phyloP scores from a whole-genome alignment of 495 filamentous ascomycete species.

The Penicillium goetzii region DNA sequence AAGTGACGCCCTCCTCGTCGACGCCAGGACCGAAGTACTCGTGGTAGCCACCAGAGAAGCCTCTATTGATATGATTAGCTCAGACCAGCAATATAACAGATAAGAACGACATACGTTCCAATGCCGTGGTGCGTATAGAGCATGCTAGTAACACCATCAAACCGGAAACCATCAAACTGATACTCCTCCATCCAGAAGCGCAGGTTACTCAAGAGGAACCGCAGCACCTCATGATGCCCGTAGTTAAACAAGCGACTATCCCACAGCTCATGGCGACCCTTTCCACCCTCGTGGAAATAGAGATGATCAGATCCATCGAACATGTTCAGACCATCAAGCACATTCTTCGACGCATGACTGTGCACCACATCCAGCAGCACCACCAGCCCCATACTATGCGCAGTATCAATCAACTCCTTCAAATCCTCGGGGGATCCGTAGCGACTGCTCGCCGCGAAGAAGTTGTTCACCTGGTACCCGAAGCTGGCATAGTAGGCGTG shows the following conservation, averaged over 20 bases:
- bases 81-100: background rate
- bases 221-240: conserved; percentile 87
- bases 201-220: conserved; percentile 93
- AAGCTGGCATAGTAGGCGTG: conserved; percentile 99
- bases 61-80: conserved; percentile 53
- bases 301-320: conserved; percentile 94
- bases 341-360: conserved; percentile 97
- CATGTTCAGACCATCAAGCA: conserved; percentile 88
- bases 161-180: conserved; percentile 92
- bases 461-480: conserved; percentile 97
- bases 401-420: conserved; percentile 95
- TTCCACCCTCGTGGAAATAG: conserved; percentile 88
- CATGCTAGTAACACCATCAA: conserved; percentile 98
- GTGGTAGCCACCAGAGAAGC: conserved; percentile 97
- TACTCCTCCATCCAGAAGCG: conserved; percentile 99
- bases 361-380: conserved; percentile 96
- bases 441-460: conserved; percentile 96
- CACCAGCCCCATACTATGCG: conserved; percentile 87
- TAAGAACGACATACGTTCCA: conserved; percentile 75
- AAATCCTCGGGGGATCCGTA: conserved; percentile 94
- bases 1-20: conserved; percentile 95
- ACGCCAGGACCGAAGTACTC: conserved; percentile 93
- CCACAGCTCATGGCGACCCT: conserved; percentile 89
- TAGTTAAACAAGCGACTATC: conserved; percentile 98
- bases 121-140: conserved; percentile 96